Conservation (phyloP, 2,329 filamentous ascomycete genomes). For the Xylaria sp. region DNA sequence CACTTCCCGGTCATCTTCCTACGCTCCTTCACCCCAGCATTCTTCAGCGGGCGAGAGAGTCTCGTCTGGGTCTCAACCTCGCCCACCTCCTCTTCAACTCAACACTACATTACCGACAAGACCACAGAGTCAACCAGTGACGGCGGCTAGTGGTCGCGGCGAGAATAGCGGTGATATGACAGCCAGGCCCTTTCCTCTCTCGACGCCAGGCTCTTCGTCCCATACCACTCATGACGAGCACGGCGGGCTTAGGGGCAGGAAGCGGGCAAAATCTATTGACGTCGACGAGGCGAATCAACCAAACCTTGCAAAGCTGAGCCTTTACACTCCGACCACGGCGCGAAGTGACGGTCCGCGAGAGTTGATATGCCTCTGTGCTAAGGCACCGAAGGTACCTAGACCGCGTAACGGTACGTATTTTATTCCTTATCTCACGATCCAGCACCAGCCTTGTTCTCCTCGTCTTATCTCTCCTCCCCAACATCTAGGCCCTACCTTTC, state of each 20-base stretch:
- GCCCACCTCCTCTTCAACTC: slow-evolving; percentile 30
- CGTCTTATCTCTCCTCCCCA: slow-evolving; percentile 26
- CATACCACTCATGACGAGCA: slow-evolving; percentile 27
- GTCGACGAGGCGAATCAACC: slow-evolving; percentile 57
- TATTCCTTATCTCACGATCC: slow-evolving; percentile 29
- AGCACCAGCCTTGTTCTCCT: slow-evolving; percentile 29
- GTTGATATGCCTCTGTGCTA: slow-evolving; percentile 66
- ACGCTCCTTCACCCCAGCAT: slow-evolving; percentile 34
- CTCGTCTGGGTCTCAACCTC: slow-evolving; percentile 31
- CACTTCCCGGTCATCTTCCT: slow-evolving; percentile 39
- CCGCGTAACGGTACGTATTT: slow-evolving; percentile 66
- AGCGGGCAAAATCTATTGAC: slow-evolving; percentile 60
- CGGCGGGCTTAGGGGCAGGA: slow-evolving; percentile 48
- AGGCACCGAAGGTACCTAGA: slow-evolving; percentile 67
- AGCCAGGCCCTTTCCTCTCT: slow-evolving; percentile 34
- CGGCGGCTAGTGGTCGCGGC: slow-evolving; percentile 40
- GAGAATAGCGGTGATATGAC: slow-evolving; percentile 31
- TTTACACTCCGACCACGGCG: slow-evolving; percentile 51
- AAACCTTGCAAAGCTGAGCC: slow-evolving; percentile 50
- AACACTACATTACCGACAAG: slow-evolving; percentile 35
- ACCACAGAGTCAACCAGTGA: slow-evolving; percentile 42
- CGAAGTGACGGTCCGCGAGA: slow-evolving; percentile 50
- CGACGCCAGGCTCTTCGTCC: slow-evolving; percentile 27
- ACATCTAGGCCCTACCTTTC: slow-evolving; percentile 30
- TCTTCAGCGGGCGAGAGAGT: slow-evolving; percentile 33